Base-by-base conservation (phyloP, 2,329 filamentous ascomycete species). In the Pestalotiopsis sp. region DNA sequence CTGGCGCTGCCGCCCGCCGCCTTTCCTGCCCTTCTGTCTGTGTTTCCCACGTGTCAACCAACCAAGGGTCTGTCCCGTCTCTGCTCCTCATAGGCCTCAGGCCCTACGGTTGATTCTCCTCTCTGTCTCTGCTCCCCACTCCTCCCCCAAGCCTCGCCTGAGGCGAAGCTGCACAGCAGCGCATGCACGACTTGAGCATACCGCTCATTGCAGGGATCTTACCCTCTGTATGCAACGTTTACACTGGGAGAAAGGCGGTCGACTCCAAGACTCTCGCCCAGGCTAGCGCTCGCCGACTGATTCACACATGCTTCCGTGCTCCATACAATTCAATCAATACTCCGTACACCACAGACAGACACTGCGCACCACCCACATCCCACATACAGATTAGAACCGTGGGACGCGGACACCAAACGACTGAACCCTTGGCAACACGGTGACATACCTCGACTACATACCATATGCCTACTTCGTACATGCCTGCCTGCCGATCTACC, bases 201-300 rank as follows among this genome's bases (percentile, higher is more conserved):
- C 68, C 68, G 68, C 68, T 67, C 65, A 63, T 69, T 69, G 23
- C 68, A 38, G 45, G 65, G 65, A 65, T 67, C 65, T 67, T 52
- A n/a, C 31, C 23, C 65, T 64, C 41, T 67, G 64, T 69, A 64
- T 66, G 56, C 68, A 67, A 63, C 68, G 61, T 62, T 38, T 61
- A 64, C 60, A 64, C 45, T 64, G 60, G 38, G 60, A 60, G 68
- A 69, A 66, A 63, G 68, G 68, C 68, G 68, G 68, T 69, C 68
- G 68, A 56, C 45, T 52, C 20, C 45, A 52, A 52, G 45, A 52
- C 45, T 57, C 31, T 62, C 59, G 12, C 25, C 25, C 17, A 27
- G 13, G n/a, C 27, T 39, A 36, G 31, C 27, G 27, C 36, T 69
- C 65, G 60, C 62, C 41, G 56, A 66, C 49, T 66, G 63, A 66